Evolutionary conservation across 768 basidiomycete species (phyloP), one percentile per base, ranked within the genome.

Genomic region (Sarcodon sp.): DNA sequence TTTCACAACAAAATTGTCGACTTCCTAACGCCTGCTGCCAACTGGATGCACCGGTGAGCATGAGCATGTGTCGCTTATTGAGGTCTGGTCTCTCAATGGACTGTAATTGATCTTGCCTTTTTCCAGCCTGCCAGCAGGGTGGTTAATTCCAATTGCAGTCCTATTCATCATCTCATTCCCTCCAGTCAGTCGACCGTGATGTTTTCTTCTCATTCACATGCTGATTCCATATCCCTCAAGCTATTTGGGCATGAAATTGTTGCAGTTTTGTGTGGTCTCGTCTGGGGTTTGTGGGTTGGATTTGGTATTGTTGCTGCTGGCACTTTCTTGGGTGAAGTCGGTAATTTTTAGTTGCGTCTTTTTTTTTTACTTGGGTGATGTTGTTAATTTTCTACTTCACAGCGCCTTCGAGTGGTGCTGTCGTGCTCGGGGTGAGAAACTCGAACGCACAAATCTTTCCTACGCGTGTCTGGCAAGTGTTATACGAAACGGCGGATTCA

Each of bases 211-310:
- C 27, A 18, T 18, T 15, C 8, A 11, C 33, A 15, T 32, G 2
- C 8, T 18, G 35, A 37, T 21, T 7, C 9, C 43, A 35, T 16
- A 8, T 13, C 35, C 15, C 12, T 9, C 39, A 43, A 87, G 75
- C 75, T 94, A 13, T 92, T 92, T 57, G 92, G 92, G 5, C 91
- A 94, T 53, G 92, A 94, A 70, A 86, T 94, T 48, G 71, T 94
- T 36, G 87, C 87, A 18, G 75, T 93, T 34, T 69, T 94, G 6
- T 90, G 88, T 56, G 92, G 92, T 13, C 62, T 94, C 33, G 87
- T 94, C 2, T 96, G 89, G 88, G 90, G 88, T 2, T 67, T 92
- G 2, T 83, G 92, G 73, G 58, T 73, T 18, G 92, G 91, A 3
- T 94, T 94, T 55, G 92, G 65, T 0, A 93, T 96, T 57, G 87